Evolutionary conservation across 441 rosid species (phyloP), one percentile per base, ranked within the genome.

Genomic region (Pelargonium exstipulatum): DNA sequence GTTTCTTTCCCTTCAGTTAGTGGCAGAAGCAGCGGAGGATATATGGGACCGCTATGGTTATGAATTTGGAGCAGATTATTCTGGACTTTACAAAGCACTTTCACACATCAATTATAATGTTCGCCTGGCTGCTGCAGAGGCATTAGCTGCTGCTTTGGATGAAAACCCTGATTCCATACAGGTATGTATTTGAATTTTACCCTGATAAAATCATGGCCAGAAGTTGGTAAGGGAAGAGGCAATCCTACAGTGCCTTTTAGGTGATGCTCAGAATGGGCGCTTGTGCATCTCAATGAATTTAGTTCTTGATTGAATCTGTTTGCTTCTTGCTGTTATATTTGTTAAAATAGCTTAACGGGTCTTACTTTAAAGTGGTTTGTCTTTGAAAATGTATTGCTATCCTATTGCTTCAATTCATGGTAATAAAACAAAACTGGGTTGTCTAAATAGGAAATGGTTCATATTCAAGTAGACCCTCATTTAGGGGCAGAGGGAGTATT

Each of bases 101-200:
- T 84, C 88, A 71, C 88, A 83, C 75, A 67, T 81, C 68, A 87
- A 93, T 80, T 88, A 90, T 71, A 93, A 93, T 77, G 97, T 91
- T 65, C 90, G 98, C 14, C 69, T 86, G 79, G 92, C 98, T 76
- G 91, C 96, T 60, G 96, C 99, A 2, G 98, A 96, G 86, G 97
- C 96, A 78, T 85, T 96, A 74, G 97, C 98, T 79, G 86, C 95
- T 83, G 98, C 97, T 69, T 81, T 96, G 83, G 98, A 96, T 84
- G 99, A 96, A 82, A 78, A 76, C 58, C 97, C 97, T 18, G 83
- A 91, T 74, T 78, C 96, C 57, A 90, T 88, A 77, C 97, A 93
- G 95, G 98, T 90, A 48, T 61, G 67, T 73, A 53, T 77, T 69
- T 9, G 12, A 24, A 4, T 62, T 24, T 12, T 26, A 61, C 64